Evolutionary conservation across 352 stramenopile species (phyloP).

Genomic region (Phytopythium oedochilum): DNA sequence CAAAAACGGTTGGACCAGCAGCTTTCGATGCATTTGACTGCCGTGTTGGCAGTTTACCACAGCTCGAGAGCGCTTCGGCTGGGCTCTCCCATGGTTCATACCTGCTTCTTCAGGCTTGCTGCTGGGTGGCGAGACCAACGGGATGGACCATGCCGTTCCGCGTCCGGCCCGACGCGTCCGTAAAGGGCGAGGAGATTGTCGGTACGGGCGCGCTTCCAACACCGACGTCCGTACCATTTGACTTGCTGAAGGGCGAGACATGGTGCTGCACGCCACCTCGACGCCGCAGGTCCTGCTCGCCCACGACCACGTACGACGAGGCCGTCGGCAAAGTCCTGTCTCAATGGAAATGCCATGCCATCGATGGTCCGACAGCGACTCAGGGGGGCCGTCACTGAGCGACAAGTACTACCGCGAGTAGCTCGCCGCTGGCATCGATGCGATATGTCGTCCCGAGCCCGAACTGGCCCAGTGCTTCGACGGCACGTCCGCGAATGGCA

Average conservation of each 20-base stretch:
- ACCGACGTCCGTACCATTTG: background rate
- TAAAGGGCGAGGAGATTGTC: background rate
- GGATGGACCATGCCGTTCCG: slow-evolving; percentile 8
- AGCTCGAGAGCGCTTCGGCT: too few relatives aligned
- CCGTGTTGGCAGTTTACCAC: too few relatives aligned
- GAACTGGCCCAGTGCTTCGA: slow-evolving; percentile 15
- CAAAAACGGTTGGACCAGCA: too few relatives aligned
- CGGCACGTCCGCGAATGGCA: slow-evolving; percentile 21
- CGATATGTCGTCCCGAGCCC: slow-evolving; percentile 20
- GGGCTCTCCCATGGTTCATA: too few relatives aligned
- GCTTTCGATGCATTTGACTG: too few relatives aligned
- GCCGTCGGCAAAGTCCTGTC: background rate
- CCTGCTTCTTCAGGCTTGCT: too few relatives aligned
- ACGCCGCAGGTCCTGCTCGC: background rate
- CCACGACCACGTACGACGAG: background rate
- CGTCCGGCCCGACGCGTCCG: background rate
- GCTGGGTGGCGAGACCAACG: background rate
- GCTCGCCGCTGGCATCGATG: slow-evolving; percentile 53
- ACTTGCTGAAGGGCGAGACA: slow-evolving; percentile 1
- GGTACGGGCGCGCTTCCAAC: background rate
- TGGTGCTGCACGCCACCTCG: background rate
- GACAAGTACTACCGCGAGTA: slow-evolving; percentile 15
- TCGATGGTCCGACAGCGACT: background rate
- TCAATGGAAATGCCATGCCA: too few relatives aligned
- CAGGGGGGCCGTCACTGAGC: background rate